Conservation (phyloP, 2,329 filamentous ascomycete genomes). For the Pseudodiploospora longispora region DNA sequence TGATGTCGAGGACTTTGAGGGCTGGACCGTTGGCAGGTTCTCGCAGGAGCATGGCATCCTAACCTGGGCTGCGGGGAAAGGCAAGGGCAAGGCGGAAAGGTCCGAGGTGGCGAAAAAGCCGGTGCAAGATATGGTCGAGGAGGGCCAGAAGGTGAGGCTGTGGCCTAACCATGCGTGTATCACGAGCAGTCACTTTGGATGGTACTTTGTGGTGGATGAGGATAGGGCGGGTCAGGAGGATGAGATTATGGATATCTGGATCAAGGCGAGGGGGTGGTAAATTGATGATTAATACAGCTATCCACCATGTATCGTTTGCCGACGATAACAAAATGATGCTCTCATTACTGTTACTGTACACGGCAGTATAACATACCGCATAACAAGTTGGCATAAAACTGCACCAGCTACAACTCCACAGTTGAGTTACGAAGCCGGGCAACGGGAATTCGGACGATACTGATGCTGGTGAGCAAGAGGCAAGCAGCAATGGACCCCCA, state of each 20-base stretch:
- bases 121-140: constrained; percentile 28
- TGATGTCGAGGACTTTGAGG: constrained; percentile 30
- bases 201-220: constrained; percentile 68
- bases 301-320: too few relatives aligned
- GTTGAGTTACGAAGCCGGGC: too few relatives aligned
- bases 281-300: too few relatives aligned
- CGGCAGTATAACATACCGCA: too few relatives aligned
- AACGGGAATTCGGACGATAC: too few relatives aligned
- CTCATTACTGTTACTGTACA: too few relatives aligned
- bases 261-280: constrained; percentile 20
- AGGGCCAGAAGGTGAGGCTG: constrained; percentile 61
- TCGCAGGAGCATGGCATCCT: constrained; percentile 75
- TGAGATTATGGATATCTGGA: constrained; percentile 67
- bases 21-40: constrained; percentile 63
- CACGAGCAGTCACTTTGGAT: constrained; percentile 60
- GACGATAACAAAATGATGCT: too few relatives aligned
- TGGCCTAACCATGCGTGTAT: constrained; percentile 82
- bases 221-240: constrained; percentile 43
- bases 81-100: neutral
- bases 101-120: constrained; percentile 18
- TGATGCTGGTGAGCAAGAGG: too few relatives aligned
- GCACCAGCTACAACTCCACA: too few relatives aligned
- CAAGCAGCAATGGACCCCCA: too few relatives aligned
- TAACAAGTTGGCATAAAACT: too few relatives aligned
- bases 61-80: constrained; percentile 37